Evolutionary conservation across 1,284 basidiomycete genomes (phyloP), one percentile per base, ranked within the genome.

Genomic region (Trametes hirsuta): DNA sequence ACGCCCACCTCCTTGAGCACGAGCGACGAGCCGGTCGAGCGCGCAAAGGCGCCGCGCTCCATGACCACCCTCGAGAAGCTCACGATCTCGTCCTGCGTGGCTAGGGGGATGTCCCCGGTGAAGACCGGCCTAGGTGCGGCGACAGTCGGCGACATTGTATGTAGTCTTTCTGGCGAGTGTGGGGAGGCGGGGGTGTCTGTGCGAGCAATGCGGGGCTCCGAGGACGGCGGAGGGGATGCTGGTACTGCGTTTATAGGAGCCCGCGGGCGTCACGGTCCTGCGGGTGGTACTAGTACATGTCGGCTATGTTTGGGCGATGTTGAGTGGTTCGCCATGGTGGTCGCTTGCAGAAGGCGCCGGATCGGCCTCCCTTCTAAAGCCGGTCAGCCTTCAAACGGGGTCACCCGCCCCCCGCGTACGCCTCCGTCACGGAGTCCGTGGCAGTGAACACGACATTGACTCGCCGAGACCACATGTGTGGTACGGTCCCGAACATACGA

Each of bases 271-370:
- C 30, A 30, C 30, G 30, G 8, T 30, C 56, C 56, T 52, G 36
- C 12, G 18, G n/a, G n/a, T 9, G 34, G 24, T 42, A 30, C 53
- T 55, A 55, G 47, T 30, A 47, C 47, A 56, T 50, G 34, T 25
- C 47, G 54, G 54, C 47, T 56, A 56, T 56, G 54, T 57, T 51
- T 57, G 55, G 55, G 48, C 55, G 37, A 51, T 57, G 55, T 57
- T 9, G 30, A 50, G 41, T 6, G 41, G 35, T 40, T 44, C 48
- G 47, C 47, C 41, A 37, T 46, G 55, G 47, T 30, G 40, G 55
- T 56, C 55, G 55, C 55, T 45, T 50, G 42, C 35, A 44, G 42
- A 36, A 22, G 41, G 30, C 35, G 35, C 48, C 54, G 46, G 54
- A 14, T 40, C 54, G 54, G 54, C 47, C 34, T 49, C 24, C 47